These are phyloP conservation scores for Gossypium gossypioides DNA, from an alignment of 441 rosid genomes.

Conservation along the genomic window DNA sequence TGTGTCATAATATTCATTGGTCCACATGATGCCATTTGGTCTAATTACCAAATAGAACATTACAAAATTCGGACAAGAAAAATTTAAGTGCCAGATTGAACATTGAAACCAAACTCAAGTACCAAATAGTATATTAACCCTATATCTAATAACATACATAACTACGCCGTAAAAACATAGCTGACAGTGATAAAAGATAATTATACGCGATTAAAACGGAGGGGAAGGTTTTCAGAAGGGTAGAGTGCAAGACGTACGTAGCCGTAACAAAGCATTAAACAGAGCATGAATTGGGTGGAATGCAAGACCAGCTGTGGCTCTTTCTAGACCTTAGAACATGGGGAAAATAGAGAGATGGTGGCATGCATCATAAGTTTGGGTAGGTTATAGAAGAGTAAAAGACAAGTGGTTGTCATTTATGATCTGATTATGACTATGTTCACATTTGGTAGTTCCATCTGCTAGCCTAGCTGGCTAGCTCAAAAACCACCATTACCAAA, in stretches of 20 bases:
- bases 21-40: too few relatives aligned
- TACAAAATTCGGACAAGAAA: too few relatives aligned
- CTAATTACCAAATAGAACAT: too few relatives aligned
- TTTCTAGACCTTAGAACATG: conserved; percentile 27
- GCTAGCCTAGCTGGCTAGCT: neutral
- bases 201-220: neutral
- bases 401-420: conserved; percentile 13
- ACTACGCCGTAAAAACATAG: neutral
- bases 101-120: too few relatives aligned
- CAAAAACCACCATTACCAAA: conserved; percentile 16
- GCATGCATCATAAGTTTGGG: neutral
- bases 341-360: neutral
- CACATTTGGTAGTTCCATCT: neutral
- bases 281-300: neutral
- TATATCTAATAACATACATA: neutral
- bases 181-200: neutral
- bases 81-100: too few relatives aligned
- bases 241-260: conserved; percentile 8
- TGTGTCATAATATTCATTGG: too few relatives aligned
- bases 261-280: conserved; percentile 18
- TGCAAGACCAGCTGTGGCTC: neutral
- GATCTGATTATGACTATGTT: conserved; percentile 6
- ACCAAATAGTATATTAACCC: too few relatives aligned
- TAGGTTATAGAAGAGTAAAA: neutral
- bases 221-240: neutral